These are phyloP conservation scores for Wickerhamomyces queroliae DNA, from an alignment of 805 yeast species.

Conservation along the genomic window DNA sequence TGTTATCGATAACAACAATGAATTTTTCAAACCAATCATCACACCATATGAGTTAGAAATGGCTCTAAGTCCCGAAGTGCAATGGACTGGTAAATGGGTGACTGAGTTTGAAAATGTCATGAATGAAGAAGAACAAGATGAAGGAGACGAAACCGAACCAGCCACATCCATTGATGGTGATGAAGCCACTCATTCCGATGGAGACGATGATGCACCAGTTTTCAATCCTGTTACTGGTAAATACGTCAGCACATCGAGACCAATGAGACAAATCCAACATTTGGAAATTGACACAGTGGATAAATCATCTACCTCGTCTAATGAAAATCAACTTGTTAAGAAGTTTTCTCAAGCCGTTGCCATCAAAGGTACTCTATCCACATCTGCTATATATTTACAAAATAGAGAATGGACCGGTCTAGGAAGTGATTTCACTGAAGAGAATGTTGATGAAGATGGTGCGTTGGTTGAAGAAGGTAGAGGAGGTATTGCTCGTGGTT, in stretches of 20 bases:
- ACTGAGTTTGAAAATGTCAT: constrained; percentile 63
- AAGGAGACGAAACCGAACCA: constrained; percentile 20
- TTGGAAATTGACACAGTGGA: constrained; percentile 47
- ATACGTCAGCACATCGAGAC: constrained; percentile 62
- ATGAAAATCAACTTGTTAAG: constrained; percentile 43
- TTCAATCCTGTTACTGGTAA: constrained; percentile 88
- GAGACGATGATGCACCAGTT: constrained; percentile 61
- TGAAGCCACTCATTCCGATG: constrained; percentile 9
- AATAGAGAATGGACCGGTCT: constrained; percentile 81
- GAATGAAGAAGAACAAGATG: constrained; percentile 28
- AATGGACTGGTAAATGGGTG: constrained; percentile 95
- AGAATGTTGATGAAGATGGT: constrained; percentile 47
- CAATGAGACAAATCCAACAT: constrained; percentile 64
- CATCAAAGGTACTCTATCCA: constrained; percentile 75
- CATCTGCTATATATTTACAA: constrained; percentile 77
- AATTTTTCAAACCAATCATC: constrained; percentile 83
- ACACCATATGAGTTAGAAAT: constrained; percentile 88
- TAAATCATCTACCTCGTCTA: constrained; percentile 14
- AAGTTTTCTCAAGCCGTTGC: constrained; percentile 54
- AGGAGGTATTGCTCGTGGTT: constrained; percentile 87
- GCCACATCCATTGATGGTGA: constrained; percentile 11
- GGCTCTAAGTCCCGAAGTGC: constrained; percentile 68
- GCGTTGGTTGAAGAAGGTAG: constrained; percentile 80
- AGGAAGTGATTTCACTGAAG: constrained; percentile 68
- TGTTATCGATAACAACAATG: constrained; percentile 70